Conservation (phyloP, 2,329 filamentous ascomycete species). For the Colletotrichum sansevieriae region DNA sequence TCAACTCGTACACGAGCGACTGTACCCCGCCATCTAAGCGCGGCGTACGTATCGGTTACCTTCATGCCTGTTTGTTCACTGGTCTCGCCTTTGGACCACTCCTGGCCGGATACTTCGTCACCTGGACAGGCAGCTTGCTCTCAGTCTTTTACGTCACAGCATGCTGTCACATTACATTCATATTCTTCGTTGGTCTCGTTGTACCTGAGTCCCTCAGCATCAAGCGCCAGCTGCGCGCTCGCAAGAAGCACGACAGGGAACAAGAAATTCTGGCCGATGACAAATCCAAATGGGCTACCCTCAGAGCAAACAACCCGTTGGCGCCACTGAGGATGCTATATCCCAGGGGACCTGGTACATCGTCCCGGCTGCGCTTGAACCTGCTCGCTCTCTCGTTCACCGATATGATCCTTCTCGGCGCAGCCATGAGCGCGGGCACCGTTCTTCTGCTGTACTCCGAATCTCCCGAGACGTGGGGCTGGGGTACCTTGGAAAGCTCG, state of each 20-base stretch:
- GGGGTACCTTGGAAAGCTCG: constrained; percentile 85
- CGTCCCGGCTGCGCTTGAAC: constrained; percentile 76
- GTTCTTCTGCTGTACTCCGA: constrained; percentile 88
- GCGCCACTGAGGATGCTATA: constrained; percentile 82
- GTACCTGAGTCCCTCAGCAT: constrained; percentile 89
- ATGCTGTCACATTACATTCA: constrained; percentile 79
- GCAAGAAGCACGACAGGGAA: constrained; percentile 72
- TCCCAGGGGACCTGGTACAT: constrained; percentile 75
- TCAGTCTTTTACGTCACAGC: constrained; percentile 88
- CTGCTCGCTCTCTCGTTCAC: constrained; percentile 83
- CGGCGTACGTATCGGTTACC: constrained; percentile 87
- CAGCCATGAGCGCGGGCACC: constrained; percentile 84
- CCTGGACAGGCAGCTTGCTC: constrained; percentile 79
- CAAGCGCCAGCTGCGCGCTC: constrained; percentile 76
- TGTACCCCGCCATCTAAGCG: constrained; percentile 85
- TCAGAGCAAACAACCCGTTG: constrained; percentile 71
- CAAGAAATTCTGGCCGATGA: constrained; percentile 52
- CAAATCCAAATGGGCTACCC: constrained; percentile 45
- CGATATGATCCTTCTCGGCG: constrained; percentile 85
- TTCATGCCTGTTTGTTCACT: constrained; percentile 88
- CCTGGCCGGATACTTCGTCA: constrained; percentile 83
- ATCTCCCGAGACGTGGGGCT: constrained; percentile 81
- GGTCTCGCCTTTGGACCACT: constrained; percentile 92
- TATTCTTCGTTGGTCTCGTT: constrained; percentile 76
- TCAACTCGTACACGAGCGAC: constrained; percentile 90